phyloP scores from a whole-genome alignment of 257 asterid species.

The Coffea canephora region DNA sequence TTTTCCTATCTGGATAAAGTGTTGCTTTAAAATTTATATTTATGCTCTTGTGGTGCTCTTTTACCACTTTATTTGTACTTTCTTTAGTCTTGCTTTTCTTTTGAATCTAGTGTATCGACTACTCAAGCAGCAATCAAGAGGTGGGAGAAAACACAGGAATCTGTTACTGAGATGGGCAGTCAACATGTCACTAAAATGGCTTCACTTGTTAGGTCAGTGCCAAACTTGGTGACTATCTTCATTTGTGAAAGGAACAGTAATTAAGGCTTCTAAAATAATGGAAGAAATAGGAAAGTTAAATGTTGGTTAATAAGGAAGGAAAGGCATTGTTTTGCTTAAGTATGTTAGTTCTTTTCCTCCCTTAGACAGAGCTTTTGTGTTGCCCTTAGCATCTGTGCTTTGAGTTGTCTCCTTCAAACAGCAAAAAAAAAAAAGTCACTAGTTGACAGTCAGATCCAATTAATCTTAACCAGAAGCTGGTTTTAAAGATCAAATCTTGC shows the following conservation, averaged over 20 bases:
- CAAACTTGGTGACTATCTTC: background rate
- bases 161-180: conserved; percentile 53
- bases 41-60: background rate
- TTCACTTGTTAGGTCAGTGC: conserved; percentile 52
- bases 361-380: background rate
- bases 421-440: background rate
- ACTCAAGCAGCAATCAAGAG: conserved; percentile 49
- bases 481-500: background rate
- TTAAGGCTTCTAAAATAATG: background rate
- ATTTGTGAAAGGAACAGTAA: conserved; percentile 1
- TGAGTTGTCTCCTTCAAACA: background rate
- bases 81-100: conserved; percentile 9
- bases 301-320: background rate
- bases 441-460: background rate
- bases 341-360: background rate
- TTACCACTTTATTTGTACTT: background rate
- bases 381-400: background rate
- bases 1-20: background rate
- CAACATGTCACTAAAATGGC: conserved; percentile 47
- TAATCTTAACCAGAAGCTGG: background rate
- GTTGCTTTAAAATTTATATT: conserved; percentile 11
- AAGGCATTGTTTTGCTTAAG: background rate
- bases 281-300: background rate
- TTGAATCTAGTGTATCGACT: conserved; percentile 43
- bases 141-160: conserved; percentile 48